phyloP scores from a whole-genome alignment of 176 grass and related monocot genomes.

The Oryza coarctata region DNA sequence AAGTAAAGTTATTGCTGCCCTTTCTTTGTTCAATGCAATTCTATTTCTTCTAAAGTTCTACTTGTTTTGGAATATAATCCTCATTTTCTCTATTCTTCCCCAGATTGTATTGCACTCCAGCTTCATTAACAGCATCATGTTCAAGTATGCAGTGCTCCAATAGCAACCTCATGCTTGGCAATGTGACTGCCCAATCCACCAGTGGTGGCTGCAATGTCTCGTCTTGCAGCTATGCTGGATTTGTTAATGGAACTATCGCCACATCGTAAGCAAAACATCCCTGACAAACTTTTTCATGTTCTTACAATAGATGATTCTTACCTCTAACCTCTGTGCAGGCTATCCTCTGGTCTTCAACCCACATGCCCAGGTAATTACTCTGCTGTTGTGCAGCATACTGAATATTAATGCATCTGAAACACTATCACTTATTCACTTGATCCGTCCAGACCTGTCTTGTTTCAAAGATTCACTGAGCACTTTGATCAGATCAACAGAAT shows the following conservation, averaged over 20 bases:
- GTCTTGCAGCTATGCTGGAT: slow-evolving; percentile 76
- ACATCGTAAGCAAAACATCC: slow-evolving; percentile 58
- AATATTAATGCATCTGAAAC: not conserved
- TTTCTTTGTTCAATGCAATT: slow-evolving; percentile 15
- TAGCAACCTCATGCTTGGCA: slow-evolving; percentile 83
- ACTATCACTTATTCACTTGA: not conserved
- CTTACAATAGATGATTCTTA: not conserved
- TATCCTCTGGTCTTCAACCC: slow-evolving; percentile 68
- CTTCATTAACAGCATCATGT: slow-evolving; percentile 65
- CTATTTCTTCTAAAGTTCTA: not conserved
- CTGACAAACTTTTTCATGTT: slow-evolving; percentile 1
- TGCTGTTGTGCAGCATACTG: not conserved
- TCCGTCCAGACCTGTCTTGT: not conserved
- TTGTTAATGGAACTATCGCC: slow-evolving; percentile 72
- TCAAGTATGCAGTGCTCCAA: slow-evolving; percentile 89
- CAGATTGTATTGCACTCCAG: slow-evolving; percentile 83
- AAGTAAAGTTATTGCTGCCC: slow-evolving; percentile 51
- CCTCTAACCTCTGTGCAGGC: slow-evolving; percentile 38
- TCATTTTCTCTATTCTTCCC: not conserved
- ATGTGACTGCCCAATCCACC: slow-evolving; percentile 57
- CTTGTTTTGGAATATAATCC: slow-evolving; percentile 26
- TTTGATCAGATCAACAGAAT: not conserved
- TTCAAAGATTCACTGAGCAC: not conserved
- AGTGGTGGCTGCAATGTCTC: slow-evolving; percentile 85
- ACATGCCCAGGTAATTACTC: slow-evolving; percentile 77